Percentiles rank a stretch among this genome's conserved stretches.
These are phyloP conservation scores for Mucor sp. DNA, from an alignment of 371 early-diverging fungal genomes.

Conservation along the genomic window DNA sequence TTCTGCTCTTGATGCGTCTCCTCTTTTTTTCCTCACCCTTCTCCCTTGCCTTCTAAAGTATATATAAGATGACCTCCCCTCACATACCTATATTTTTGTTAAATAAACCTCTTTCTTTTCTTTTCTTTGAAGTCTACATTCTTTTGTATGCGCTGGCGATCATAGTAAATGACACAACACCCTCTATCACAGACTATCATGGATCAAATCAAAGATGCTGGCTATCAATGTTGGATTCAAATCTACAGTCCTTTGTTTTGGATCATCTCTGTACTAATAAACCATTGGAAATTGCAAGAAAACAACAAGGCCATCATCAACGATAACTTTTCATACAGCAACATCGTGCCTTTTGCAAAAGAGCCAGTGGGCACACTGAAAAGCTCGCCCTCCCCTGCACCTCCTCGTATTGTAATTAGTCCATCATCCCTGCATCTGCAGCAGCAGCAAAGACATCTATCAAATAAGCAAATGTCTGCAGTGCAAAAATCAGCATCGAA, in stretches of 20 bases:
- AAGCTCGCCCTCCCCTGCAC: neutral
- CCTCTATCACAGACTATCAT: neutral
- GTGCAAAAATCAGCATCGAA: neutral
- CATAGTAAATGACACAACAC: slow-evolving; percentile 3
- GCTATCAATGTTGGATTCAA: slow-evolving; percentile 32
- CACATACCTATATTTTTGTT: neutral
- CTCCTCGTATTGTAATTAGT: slow-evolving; percentile 1
- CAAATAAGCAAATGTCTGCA: neutral
- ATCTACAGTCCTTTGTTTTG: slow-evolving; percentile 37
- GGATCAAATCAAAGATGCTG: slow-evolving; percentile 7
- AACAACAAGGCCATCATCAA: neutral
- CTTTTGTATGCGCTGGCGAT: slow-evolving; percentile 12
- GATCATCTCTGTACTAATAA: slow-evolving; percentile 13
- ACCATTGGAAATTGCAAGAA: slow-evolving; percentile 13
- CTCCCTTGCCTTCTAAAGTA: neutral
- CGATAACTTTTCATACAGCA: neutral
- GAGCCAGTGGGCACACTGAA: neutral
- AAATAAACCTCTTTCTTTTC: neutral
- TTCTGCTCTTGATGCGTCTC: neutral
- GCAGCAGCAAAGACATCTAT: neutral
- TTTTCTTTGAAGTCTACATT: neutral
- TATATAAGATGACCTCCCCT: neutral
- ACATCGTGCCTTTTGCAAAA: neutral
- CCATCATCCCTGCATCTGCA: neutral
- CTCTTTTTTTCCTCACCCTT: neutral